Percentiles rank a stretch among this genome's conserved stretches.
These are phyloP conservation scores for Babesia bovis DNA, from an alignment of 169 alveolate genomes.

Conservation along the genomic window DNA sequence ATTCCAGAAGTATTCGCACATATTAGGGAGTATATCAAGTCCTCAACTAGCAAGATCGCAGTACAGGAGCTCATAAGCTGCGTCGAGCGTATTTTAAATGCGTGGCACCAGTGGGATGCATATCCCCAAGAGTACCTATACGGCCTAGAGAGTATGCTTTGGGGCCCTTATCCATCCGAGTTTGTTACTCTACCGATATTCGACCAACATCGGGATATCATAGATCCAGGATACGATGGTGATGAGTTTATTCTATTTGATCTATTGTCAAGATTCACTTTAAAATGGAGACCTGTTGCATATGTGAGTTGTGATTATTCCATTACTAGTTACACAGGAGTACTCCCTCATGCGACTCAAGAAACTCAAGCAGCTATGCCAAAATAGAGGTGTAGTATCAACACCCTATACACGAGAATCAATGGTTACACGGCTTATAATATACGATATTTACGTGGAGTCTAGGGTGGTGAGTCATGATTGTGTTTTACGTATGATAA, in stretches of 20 bases:
- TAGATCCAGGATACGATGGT: constrained; percentile 38
- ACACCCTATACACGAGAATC: constrained; percentile 14
- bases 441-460: constrained; percentile 38
- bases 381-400: constrained; percentile 32
- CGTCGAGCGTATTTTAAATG: constrained; percentile 9
- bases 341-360: constrained; percentile 39
- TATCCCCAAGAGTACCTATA: constrained; percentile 34
- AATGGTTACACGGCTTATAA: constrained; percentile 34
- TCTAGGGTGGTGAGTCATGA: constrained; percentile 13
- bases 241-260: constrained; percentile 26
- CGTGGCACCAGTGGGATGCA: constrained; percentile 60
- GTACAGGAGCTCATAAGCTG: constrained; percentile 40
- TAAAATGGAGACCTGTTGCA: constrained; percentile 39
- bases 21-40: constrained; percentile 16
- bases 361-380: constrained; percentile 33
- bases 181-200: constrained; percentile 10
- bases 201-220: not conserved
- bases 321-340: not conserved
- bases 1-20: constrained; percentile 54
- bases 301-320: constrained; percentile 27
- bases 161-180: constrained; percentile 32
- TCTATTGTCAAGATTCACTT: constrained; percentile 36
- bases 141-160: constrained; percentile 50
- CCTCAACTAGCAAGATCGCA: constrained; percentile 52
- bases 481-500: constrained; percentile 2